These are phyloP conservation scores for Acrocalymma vagum DNA, from an alignment of 2,329 filamentous ascomycete genomes.

Conservation along the genomic window DNA sequence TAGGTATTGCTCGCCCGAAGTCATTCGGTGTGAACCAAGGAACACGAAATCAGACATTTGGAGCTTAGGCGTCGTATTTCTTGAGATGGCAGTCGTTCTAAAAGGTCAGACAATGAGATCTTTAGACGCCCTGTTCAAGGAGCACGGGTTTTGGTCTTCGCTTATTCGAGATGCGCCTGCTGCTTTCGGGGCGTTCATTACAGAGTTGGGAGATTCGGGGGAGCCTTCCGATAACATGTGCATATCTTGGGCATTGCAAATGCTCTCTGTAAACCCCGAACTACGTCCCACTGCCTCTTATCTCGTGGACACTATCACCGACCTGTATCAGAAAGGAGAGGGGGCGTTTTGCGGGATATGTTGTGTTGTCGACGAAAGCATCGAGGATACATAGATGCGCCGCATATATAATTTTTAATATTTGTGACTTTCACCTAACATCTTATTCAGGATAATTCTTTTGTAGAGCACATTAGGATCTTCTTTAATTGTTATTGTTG, in stretches of 20 bases:
- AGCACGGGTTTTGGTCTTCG: conserved; percentile 12
- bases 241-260: conserved; percentile 15
- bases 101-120: conserved; percentile 10
- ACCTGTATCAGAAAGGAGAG: conserved; percentile 5
- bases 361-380: too few relatives aligned
- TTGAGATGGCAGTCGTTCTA: conserved; percentile 25
- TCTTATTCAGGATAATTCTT: too few relatives aligned
- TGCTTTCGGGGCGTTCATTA: conserved; percentile 12
- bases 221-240: conserved; percentile 11
- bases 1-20: conserved; percentile 27
- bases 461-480: too few relatives aligned
- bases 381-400: too few relatives aligned
- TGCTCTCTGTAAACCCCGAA: conserved; percentile 13
- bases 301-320: conserved; percentile 16
- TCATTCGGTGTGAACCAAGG: conserved; percentile 13
- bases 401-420: too few relatives aligned
- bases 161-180: conserved; percentile 15
- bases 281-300: conserved; percentile 19
- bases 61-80: conserved; percentile 24
- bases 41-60: conserved; percentile 24
- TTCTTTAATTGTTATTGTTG: too few relatives aligned
- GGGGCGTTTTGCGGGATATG: conserved; percentile 26
- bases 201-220: conserved; percentile 9
- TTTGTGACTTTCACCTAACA: too few relatives aligned
- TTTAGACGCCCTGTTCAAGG: conserved; percentile 12